Conservation (phyloP, 2,329 filamentous ascomycete species). For the Arthroderma sp. region DNA sequence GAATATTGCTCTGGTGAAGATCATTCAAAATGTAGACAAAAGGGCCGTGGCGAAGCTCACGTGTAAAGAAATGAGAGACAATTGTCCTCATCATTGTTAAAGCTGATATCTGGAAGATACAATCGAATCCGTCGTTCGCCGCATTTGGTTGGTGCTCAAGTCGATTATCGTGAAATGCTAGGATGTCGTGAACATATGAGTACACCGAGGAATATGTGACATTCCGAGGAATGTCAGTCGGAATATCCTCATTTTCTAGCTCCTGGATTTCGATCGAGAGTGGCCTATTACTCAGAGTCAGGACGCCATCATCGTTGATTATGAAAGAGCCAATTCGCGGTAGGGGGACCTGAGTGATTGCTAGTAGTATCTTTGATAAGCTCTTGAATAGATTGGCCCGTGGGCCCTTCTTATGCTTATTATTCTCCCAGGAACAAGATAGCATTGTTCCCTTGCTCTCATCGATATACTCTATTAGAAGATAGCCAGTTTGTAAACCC, state of each 20-base stretch:
- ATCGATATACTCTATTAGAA: slow-evolving; percentile 14
- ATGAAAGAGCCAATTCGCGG: slow-evolving; percentile 23
- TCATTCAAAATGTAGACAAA: slow-evolving; percentile 1
- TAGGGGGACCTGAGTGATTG: slow-evolving; percentile 10
- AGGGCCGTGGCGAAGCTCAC: background rate
- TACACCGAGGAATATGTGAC: slow-evolving; percentile 15
- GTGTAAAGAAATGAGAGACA: slow-evolving; percentile 14
- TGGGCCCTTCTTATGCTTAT: slow-evolving; percentile 1
- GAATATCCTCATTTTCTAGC: slow-evolving; percentile 17
- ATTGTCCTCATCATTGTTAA: slow-evolving; percentile 18
- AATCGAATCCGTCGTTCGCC: background rate
- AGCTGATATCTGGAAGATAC: slow-evolving; percentile 16
- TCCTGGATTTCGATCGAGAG: slow-evolving; percentile 14
- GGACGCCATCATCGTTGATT: slow-evolving; percentile 15
- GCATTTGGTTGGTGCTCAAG: slow-evolving; percentile 19
- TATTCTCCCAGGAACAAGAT: slow-evolving; percentile 12
- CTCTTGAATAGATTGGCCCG: slow-evolving; percentile 13
- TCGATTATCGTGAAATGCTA: slow-evolving; percentile 17
- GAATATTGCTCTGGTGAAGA: background rate
- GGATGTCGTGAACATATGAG: slow-evolving; percentile 15
- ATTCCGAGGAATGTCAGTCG: slow-evolving; percentile 14
- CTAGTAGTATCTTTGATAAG: background rate
- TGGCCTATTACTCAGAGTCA: slow-evolving; percentile 15
- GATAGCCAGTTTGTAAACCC: slow-evolving; percentile 7
- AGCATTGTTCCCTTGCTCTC: slow-evolving; percentile 12